A percentile compares a stretch with the other conserved stretches of the same genome.
Evolutionary conservation across 129 eudicot species (phyloP).

Genomic region (carrot (Daucus carota)): DNA sequence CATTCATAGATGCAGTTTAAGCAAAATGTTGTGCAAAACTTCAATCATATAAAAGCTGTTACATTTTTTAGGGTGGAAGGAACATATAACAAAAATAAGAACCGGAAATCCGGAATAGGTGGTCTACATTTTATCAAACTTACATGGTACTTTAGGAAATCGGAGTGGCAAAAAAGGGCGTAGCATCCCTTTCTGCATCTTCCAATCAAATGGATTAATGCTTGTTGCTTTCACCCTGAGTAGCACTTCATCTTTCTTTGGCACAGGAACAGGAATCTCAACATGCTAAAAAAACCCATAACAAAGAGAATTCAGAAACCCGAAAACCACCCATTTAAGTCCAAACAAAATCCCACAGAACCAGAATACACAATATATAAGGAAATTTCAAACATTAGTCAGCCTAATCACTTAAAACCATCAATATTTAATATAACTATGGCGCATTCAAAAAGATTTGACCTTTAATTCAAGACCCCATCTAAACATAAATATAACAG

Average conservation of each 20-base stretch:
- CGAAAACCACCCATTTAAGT: neutral
- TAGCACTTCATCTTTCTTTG: conserved; percentile 37
- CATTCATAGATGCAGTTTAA: neutral
- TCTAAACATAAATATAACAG: neutral
- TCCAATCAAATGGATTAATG: conserved; percentile 53
- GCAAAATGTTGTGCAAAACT: neutral
- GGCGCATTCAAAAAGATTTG: neutral
- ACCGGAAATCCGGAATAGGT: too few relatives aligned
- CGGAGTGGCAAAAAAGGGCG: conserved; percentile 40
- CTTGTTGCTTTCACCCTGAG: conserved; percentile 43
- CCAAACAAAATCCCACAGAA: neutral
- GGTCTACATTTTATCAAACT: neutral
- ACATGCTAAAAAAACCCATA: conserved; percentile 31
- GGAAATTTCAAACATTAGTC: neutral
- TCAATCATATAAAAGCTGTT: neutral
- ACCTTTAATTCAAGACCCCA: neutral
- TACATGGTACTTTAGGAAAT: conserved; percentile 45
- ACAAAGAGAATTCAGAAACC: too few relatives aligned
- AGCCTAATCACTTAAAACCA: neutral
- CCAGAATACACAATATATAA: neutral
- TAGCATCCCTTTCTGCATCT: conserved; percentile 35
- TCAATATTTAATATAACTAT: neutral
- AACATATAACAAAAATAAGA: too few relatives aligned
- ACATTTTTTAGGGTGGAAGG: neutral
- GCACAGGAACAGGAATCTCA: conserved; percentile 45